Base-by-base conservation (phyloP, 2,329 filamentous ascomycete genomes). In the Cercospora canescens region DNA sequence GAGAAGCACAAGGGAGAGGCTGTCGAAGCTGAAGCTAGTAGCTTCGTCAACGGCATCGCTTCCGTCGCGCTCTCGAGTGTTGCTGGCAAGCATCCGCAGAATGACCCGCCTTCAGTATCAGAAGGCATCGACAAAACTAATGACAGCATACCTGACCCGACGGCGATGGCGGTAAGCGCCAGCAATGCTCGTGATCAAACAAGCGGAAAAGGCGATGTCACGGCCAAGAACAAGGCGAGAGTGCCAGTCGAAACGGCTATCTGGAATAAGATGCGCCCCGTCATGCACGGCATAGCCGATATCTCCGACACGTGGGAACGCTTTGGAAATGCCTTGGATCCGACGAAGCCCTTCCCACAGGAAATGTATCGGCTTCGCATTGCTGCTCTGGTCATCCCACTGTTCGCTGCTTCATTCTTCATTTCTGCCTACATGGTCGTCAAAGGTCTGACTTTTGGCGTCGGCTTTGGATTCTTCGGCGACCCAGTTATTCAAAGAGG, bases 1-100 rank as follows among this genome's bases (percentile, higher is more conserved):
- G 91, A 96, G 76, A 92, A 92, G 70, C 87, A 92, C 79, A 90
- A 92, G 75, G 92, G 93, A 28, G 92, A 95, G 76, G 91, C 91
- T 0, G 90, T 93, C 1, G 92, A 96, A 76, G 87, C 91, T 67
- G 92, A 96, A 76, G 93, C 93, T 1, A 89, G 86, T 71, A 94
- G 93, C 75, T 89, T 96, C 68, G 89, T 95, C 65, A 89, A 89
- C 62, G 87, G 89, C 35, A 88, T 95, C 60, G 87, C 89, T 8
- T 85, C 87, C 32, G 87, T 95, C 5, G 89, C 91, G 1, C 79
- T 94, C 18, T 90, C 89, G 56, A 91, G 90, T 70, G 91, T 91
- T 1, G 88, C 89, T 0, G 92, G 92, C 1, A 93, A 93, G 75
- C 88, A 93, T 69, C 90, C 91, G 0, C 87, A 91, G 75, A 84